Evolutionary conservation across 495 filamentous ascomycete species (phyloP).

Genomic region (Daldinia childiae): DNA sequence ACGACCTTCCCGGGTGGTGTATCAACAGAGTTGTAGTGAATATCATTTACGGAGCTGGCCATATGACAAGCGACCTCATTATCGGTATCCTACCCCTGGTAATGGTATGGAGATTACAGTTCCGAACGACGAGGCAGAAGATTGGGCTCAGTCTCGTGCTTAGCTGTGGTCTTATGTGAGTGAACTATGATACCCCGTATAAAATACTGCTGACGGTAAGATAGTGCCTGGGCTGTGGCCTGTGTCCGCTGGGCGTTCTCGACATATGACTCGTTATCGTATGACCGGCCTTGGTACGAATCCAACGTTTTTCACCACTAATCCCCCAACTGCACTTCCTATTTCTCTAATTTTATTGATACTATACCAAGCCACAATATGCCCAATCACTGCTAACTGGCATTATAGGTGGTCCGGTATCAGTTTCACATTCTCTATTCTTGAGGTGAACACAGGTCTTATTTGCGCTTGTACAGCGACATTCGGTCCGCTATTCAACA

Average conservation of each 20-base stretch:
- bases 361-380: not conserved
- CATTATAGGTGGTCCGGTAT: slow-evolving; percentile 43
- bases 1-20: slow-evolving; percentile 49
- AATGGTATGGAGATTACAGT: slow-evolving; percentile 45
- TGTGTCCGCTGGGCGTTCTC: slow-evolving; percentile 49
- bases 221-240: slow-evolving; percentile 51
- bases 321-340: not conserved
- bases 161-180: slow-evolving; percentile 44
- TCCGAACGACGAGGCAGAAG: slow-evolving; percentile 42
- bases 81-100: slow-evolving; percentile 45
- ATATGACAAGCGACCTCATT: slow-evolving; percentile 46
- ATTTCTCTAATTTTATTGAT: too few relatives aligned
- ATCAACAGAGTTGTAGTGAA: slow-evolving; percentile 48
- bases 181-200: not conserved
- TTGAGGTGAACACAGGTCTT: slow-evolving; percentile 58
- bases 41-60: slow-evolving; percentile 40
- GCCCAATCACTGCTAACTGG: not conserved
- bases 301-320: not conserved
- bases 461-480: slow-evolving; percentile 52
- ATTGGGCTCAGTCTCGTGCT: slow-evolving; percentile 46
- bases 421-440: slow-evolving; percentile 50
- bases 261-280: slow-evolving; percentile 44
- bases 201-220: not conserved
- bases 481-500: slow-evolving; percentile 46
- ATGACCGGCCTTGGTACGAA: slow-evolving; percentile 47